Evolutionary conservation across 768 basidiomycete species (phyloP), one percentile per base, ranked within the genome.

Genomic region (Tricholoma sp.): DNA sequence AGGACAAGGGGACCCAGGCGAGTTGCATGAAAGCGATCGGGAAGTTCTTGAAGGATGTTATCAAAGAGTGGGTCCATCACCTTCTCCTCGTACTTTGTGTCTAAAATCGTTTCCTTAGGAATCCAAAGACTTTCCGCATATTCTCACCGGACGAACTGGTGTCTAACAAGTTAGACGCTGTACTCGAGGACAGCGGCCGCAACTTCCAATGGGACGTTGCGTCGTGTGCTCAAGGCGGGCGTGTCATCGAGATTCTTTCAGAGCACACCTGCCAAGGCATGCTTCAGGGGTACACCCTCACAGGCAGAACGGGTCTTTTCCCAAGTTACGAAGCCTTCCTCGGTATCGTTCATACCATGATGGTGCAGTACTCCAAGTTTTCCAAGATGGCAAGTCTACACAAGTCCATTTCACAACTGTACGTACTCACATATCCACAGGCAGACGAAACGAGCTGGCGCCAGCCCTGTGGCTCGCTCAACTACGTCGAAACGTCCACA

Each of bases 321-420:
- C 92, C 94, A 1, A 87, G 84, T 29, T 94, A 96, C 68, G 94
- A 96, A 67, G 88, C 91, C 0, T 97, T 96, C 80, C 75, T 94
- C 44, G 91, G 91, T 44, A 94, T 94, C 68, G 71, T 94, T 28
- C 86, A 88, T 54, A 94, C 91, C 15, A 93, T 94, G 91, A 85
- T 88, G 82, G 86, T 89, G 3, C 89, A 91, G 64, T 94, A 94
- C 68, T 78, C 84, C 74, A 95, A 95, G 70, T 95, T 95, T 71
- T 69, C 80, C 51, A 94, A 95, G 73, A 90, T 93, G 81, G 88
- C 81, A 4, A 56, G 74, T 39, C 17, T 6, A 29, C 13, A 15
- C 9, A 9, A 36, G 13, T 15, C 3, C n/a, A 10, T 29, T 15
- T 6, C 12, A n/a, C 11, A n/a, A 12, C 13, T 15, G 17, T 10